Evolutionary conservation across 2,329 filamentous ascomycete species (phyloP).

Genomic region (Phyllosticta capitalensis): DNA sequence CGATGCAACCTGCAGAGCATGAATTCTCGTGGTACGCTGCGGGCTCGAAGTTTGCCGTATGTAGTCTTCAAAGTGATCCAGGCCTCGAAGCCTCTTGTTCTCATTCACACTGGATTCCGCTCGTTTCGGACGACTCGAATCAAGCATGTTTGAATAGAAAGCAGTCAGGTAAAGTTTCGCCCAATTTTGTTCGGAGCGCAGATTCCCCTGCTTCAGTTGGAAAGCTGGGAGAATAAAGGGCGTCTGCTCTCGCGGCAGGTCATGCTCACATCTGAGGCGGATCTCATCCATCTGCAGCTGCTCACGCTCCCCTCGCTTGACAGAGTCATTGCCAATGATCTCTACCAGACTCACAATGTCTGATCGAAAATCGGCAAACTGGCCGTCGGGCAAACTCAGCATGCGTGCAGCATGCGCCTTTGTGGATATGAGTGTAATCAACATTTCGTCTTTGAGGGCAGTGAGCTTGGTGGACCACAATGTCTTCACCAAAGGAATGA

Average conservation of each 20-base stretch:
- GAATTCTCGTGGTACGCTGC: conserved; percentile 31
- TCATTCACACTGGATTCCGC: conserved; percentile 12
- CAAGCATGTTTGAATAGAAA: conserved; percentile 27
- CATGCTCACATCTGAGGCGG: conserved; percentile 25
- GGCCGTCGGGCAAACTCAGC: conserved; percentile 22
- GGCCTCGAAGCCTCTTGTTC: conserved; percentile 30
- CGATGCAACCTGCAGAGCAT: conserved; percentile 46
- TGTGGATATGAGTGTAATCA: conserved; percentile 60
- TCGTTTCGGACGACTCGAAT: conserved; percentile 14
- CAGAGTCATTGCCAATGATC: conserved; percentile 69
- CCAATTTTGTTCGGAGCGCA: conserved; percentile 25
- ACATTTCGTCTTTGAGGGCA: conserved; percentile 62
- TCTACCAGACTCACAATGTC: conserved; percentile 59
- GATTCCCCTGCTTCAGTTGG: conserved; percentile 26
- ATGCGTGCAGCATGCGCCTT: conserved; percentile 31
- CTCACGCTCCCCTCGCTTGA: conserved; percentile 57
- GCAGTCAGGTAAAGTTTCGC: conserved; percentile 30
- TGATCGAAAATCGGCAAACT: conserved; percentile 25
- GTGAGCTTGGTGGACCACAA: conserved; percentile 69
- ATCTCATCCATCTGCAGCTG: conserved; percentile 73
- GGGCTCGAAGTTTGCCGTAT: conserved; percentile 28
- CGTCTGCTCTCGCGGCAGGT: conserved; percentile 16
- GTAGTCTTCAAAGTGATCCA: conserved; percentile 31
- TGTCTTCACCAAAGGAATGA: conserved; percentile 62
- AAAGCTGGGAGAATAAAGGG: conserved; percentile 17